These are phyloP conservation scores for Bipolaris bicolor DNA, from an alignment of 2,329 filamentous ascomycete species.

Conservation along the genomic window DNA sequence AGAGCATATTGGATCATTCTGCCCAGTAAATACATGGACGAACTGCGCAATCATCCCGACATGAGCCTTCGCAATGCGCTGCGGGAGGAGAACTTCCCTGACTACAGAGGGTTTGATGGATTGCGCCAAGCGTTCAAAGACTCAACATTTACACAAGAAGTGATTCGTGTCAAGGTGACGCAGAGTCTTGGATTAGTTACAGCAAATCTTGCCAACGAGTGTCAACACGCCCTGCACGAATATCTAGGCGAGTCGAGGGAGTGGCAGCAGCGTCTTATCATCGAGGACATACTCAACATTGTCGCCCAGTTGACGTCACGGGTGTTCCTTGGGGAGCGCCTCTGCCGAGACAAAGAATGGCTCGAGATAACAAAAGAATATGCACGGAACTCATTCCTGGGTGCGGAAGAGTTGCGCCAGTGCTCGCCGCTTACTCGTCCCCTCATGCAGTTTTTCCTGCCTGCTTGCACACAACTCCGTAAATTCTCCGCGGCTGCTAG, in stretches of 20 bases:
- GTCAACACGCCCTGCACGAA: conserved; percentile 3
- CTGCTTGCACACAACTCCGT: conserved; percentile 1
- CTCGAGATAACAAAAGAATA: conserved; percentile 4
- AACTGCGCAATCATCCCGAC: conserved; percentile 4
- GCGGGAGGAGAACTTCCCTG: conserved; percentile 2
- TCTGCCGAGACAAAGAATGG: conserved; percentile 3
- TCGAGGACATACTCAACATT: conserved; percentile 7
- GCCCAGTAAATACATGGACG: conserved; percentile 6
- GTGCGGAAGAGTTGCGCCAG: not conserved
- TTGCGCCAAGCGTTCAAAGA: conserved; percentile 5
- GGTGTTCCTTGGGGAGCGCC: conserved; percentile 1
- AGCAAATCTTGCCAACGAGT: conserved; percentile 3
- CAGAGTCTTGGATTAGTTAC: conserved; percentile 7
- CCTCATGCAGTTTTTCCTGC: conserved; percentile 4
- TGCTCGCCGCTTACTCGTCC: conserved; percentile 3
- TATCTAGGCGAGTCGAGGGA: conserved; percentile 5
- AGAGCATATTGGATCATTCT: conserved; percentile 1
- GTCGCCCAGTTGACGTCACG: conserved; percentile 6
- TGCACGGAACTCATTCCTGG: conserved; percentile 1
- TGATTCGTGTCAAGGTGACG: conserved; percentile 6
- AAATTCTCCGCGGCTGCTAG: conserved; percentile 2
- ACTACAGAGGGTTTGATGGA: conserved; percentile 6
- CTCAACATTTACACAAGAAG: conserved; percentile 6
- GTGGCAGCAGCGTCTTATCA: conserved; percentile 6
- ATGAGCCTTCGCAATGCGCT: conserved; percentile 6